Evolutionary conservation across 495 filamentous ascomycete genomes (phyloP), one percentile per base, ranked within the genome.

Genomic region (Lasiosphaeriaceae sp.): DNA sequence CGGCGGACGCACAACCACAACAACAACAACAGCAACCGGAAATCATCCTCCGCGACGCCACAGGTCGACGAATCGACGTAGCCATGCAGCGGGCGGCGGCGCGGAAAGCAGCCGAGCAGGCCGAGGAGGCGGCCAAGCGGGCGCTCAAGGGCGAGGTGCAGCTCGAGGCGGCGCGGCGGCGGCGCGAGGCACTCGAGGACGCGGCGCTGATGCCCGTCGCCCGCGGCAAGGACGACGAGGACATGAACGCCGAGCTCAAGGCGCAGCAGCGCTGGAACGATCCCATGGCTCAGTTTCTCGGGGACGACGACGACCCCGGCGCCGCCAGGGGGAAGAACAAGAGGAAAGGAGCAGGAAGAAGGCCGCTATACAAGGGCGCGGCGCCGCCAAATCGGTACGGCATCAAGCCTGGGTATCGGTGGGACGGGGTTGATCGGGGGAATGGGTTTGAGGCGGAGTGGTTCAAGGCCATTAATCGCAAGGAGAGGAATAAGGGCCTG

Each of bases 381-480:
- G 88, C 85, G 52, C 73, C 84, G 71, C 94, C 94, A 58, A 99
- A 99, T 83, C 80, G 94, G 54, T 97, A 96, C 80, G 89, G 90
- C 17, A 97, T 97, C 59, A 74, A 86, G 59, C 94, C 94, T 2
- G 95, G 94, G 8, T 87, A 96, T 76, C 74, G 87, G 63, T 99
- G 94, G 94, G 94, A 99, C 83, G 95, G 95, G 14, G 95, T 98
- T 41, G 95, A 98, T 82, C 78, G 94, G 61, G 79, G 87, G 20
- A 98, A 89, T 78, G 92, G 93, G 43, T 97, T 96, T 67, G 94
- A 98, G 77, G 90, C 83, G 72, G 90, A 97, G 72, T 88, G 90
- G 79, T 97, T 97, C 75, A 86, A 87, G 67, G 89, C 90, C 24
- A 76, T 89, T 69, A 96, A 96, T 73, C 73, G 81, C 67, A 83